Conservation (phyloP, 176 grass and related monocot genomes). For the Avena atlantica region DNA sequence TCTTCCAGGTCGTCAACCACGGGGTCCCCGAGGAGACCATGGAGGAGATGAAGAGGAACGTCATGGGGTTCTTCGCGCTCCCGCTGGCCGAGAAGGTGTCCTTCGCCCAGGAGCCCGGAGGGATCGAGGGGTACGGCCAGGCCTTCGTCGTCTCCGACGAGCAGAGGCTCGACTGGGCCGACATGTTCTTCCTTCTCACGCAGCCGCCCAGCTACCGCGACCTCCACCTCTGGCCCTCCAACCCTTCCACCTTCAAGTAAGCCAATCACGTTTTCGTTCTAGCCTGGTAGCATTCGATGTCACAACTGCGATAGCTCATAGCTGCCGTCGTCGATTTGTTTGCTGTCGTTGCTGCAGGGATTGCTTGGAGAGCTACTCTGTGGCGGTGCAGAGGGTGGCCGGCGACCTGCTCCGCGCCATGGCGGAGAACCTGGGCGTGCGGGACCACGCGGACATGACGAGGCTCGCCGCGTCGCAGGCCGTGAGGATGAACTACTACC, state of each 20-base stretch:
- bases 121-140: conserved; percentile 64
- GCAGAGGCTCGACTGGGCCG: conserved; percentile 67
- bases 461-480: conserved; percentile 35
- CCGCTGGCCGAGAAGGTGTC: conserved; percentile 38
- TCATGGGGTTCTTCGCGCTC: conserved; percentile 50
- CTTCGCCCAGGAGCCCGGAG: conserved; percentile 30
- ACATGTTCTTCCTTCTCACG: conserved; percentile 51
- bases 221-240: conserved; percentile 45
- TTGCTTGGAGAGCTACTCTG: conserved; percentile 47
- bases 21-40: conserved; percentile 38
- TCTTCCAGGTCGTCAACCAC: conserved; percentile 62
- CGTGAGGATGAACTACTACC: conserved; percentile 66
- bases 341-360: not conserved
- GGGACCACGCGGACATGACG: not conserved
- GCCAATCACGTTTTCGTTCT: too few species aligned
- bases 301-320: not conserved
- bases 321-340: not conserved
- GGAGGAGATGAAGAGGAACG: conserved; percentile 22
- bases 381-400: conserved; percentile 41
- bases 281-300: not conserved
- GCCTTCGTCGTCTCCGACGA: conserved; percentile 56
- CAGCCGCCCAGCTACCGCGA: conserved; percentile 47
- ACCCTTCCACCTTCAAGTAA: conserved; percentile 45
- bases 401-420: conserved; percentile 30
- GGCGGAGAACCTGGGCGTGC: conserved; percentile 50